A percentile compares a stretch with the other conserved stretches of the same genome.
Evolutionary conservation across 2,329 filamentous ascomycete species (phyloP).

Genomic region (Diplodia intermedia): DNA sequence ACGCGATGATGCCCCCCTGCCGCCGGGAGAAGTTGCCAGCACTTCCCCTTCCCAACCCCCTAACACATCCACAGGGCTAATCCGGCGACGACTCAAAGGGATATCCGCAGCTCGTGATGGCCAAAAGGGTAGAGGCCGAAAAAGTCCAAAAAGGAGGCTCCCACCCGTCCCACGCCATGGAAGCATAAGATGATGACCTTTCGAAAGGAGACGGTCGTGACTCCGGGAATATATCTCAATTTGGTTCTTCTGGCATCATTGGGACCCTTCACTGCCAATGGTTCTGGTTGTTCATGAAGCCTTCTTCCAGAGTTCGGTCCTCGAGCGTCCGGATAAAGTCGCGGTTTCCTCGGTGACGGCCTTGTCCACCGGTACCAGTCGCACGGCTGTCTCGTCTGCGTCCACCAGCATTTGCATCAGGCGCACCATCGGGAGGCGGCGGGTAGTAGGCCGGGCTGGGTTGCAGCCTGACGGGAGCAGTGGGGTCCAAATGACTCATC

Average conservation of each 20-base stretch:
- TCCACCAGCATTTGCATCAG: constrained; percentile 69
- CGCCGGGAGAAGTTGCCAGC: not conserved
- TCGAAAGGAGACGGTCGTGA: constrained; percentile 18
- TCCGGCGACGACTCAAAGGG: not conserved
- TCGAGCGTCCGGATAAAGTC: constrained; percentile 96
- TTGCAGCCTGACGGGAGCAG: constrained; percentile 88
- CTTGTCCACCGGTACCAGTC: constrained; percentile 59
- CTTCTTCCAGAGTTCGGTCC: constrained; percentile 91
- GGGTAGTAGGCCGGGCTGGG: constrained; percentile 98
- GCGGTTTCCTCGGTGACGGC: constrained; percentile 65
- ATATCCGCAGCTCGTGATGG: constrained; percentile 10
- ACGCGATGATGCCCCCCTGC: constrained; percentile 2
- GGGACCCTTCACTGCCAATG: constrained; percentile 69
- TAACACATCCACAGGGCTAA: not conserved
- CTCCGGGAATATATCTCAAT: constrained; percentile 12
- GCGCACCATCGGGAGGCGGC: constrained; percentile 83
- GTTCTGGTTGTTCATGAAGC: constrained; percentile 70
- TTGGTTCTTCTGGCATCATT: not conserved
- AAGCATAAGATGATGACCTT: constrained; percentile 27
- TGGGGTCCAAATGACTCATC: constrained; percentile 94
- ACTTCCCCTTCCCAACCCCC: not conserved
- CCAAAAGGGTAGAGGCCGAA: constrained; percentile 4
- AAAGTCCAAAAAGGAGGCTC: constrained; percentile 21
- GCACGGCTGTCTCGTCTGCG: constrained; percentile 78
- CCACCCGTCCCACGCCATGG: constrained; percentile 14